Conservation (phyloP, 805 yeast genomes). For the Gaillardinia entomophila region DNA sequence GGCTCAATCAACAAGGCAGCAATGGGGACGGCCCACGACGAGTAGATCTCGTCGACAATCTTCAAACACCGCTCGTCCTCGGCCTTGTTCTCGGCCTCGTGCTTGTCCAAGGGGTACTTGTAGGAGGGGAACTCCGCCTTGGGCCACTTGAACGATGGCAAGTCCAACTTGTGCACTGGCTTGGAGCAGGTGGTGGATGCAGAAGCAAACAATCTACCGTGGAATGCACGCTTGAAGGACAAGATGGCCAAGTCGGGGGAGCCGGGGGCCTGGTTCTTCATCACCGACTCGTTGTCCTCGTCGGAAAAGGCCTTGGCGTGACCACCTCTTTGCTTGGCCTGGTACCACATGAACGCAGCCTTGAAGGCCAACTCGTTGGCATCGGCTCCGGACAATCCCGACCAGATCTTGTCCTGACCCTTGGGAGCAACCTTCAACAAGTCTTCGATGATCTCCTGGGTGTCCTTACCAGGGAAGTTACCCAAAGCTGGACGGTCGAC, state of each 20-base stretch:
- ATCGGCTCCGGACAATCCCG: constrained; percentile 79
- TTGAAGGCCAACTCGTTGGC: constrained; percentile 87
- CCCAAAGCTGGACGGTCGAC: constrained; percentile 84
- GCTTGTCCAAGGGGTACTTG: constrained; percentile 74
- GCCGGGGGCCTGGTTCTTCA: constrained; percentile 84
- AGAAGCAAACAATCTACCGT: constrained; percentile 90
- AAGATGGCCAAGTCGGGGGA: constrained; percentile 80
- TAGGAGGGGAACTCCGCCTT: constrained; percentile 87
- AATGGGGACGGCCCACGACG: constrained; percentile 66
- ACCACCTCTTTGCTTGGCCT: constrained; percentile 57
- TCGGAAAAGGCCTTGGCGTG: constrained; percentile 50
- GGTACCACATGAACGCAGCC: constrained; percentile 82
- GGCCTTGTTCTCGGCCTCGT: constrained; percentile 54
- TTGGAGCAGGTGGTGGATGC: constrained; percentile 89
- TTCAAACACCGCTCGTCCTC: constrained; percentile 82
- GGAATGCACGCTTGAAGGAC: constrained; percentile 87
- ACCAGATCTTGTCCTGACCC: constrained; percentile 72
- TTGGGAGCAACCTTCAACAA: constrained; percentile 67
- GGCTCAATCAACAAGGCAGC: constrained; percentile 92
- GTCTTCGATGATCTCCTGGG: constrained; percentile 48
- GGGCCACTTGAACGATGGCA: constrained; percentile 97
- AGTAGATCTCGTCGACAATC: constrained; percentile 66
- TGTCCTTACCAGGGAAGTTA: constrained; percentile 52
- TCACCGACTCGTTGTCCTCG: constrained; percentile 67
- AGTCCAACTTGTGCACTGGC: constrained; percentile 88